Percentiles rank a stretch among this genome's conserved stretches.
These are phyloP conservation scores for Cutaneotrichosporon arboriforme DNA, from an alignment of 1,284 basidiomycete species.

Conservation along the genomic window DNA sequence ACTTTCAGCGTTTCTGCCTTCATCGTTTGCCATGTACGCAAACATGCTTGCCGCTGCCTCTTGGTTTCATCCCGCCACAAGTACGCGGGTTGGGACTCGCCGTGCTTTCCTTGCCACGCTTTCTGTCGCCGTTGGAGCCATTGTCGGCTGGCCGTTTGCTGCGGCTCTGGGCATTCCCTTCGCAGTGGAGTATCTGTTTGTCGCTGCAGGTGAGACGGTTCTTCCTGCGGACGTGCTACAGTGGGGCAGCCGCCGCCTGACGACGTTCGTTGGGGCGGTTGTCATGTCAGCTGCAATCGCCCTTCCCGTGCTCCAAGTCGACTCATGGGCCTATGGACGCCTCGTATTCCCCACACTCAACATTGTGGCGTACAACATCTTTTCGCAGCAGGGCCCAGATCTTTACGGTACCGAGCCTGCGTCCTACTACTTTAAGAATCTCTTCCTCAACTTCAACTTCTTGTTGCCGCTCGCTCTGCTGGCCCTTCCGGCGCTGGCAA, in stretches of 20 bases:
- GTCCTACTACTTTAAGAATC: constrained; percentile 76
- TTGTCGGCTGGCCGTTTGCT: constrained; percentile 95
- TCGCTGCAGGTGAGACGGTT: constrained; percentile 69
- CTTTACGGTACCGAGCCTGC: constrained; percentile 90
- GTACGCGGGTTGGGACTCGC: constrained; percentile 56
- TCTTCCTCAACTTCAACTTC: constrained; percentile 90
- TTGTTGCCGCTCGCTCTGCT: constrained; percentile 71
- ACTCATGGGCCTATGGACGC: constrained; percentile 82
- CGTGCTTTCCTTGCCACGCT: constrained; percentile 57
- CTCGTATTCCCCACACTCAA: constrained; percentile 81
- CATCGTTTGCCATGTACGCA: constrained; percentile 90
- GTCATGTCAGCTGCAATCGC: constrained; percentile 51
- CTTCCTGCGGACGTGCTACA: constrained; percentile 49
- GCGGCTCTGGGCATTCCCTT: constrained; percentile 82
- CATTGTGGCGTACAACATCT: constrained; percentile 89
- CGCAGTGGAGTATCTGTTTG: constrained; percentile 80
- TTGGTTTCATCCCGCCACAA: constrained; percentile 62
- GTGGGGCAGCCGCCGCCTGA: constrained; percentile 63
- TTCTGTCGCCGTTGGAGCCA: constrained; percentile 72
- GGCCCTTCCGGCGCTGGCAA: constrained; percentile 69
- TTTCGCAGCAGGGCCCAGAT: constrained; percentile 63
- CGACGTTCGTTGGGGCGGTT: constrained; percentile 58
- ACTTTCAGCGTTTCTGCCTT: constrained; percentile 75
- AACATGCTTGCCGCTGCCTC: constrained; percentile 75
- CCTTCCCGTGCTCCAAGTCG: constrained; percentile 70